Percentiles rank a stretch among this genome's conserved stretches.
Conservation (phyloP, 441 rosid species). For the Pelargonium australe region DNA sequence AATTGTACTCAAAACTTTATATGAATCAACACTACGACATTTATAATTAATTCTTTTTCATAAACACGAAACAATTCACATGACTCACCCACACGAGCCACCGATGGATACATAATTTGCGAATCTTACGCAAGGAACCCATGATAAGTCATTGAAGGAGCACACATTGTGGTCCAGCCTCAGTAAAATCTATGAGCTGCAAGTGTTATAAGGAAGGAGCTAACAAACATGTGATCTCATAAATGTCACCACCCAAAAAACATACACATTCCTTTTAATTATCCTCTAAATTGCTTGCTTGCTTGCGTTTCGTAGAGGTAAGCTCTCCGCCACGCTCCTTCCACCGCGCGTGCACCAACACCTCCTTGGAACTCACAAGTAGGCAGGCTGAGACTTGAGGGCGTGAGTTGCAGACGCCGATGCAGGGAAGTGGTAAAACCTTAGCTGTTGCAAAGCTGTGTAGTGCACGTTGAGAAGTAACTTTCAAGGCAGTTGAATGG, state of each 20-base stretch:
- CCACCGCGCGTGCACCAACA: background rate
- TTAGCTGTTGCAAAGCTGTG: background rate
- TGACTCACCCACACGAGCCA: no score
- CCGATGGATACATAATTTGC: no score
- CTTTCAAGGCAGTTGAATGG: background rate
- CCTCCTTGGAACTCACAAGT: no score
- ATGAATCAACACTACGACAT: no score
- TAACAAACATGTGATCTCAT: conserved; percentile 21
- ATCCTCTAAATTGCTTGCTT: background rate
- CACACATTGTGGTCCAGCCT: background rate
- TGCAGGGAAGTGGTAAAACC: background rate
- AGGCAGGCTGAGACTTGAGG: background rate
- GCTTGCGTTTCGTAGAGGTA: background rate
- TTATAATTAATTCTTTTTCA: no score
- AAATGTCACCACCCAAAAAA: conserved; percentile 12
- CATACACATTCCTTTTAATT: conserved; percentile 8
- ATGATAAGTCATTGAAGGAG: no score
- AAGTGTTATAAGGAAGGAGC: background rate
- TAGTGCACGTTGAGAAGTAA: background rate
- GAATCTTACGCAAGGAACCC: no score
- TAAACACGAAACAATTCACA: no score
- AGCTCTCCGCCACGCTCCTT: background rate
- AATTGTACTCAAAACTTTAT: no score
- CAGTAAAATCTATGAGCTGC: background rate
- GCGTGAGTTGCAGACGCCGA: background rate